These are phyloP conservation scores for Tylopilus subfusipes DNA, from an alignment of 768 basidiomycete genomes.

Conservation along the genomic window DNA sequence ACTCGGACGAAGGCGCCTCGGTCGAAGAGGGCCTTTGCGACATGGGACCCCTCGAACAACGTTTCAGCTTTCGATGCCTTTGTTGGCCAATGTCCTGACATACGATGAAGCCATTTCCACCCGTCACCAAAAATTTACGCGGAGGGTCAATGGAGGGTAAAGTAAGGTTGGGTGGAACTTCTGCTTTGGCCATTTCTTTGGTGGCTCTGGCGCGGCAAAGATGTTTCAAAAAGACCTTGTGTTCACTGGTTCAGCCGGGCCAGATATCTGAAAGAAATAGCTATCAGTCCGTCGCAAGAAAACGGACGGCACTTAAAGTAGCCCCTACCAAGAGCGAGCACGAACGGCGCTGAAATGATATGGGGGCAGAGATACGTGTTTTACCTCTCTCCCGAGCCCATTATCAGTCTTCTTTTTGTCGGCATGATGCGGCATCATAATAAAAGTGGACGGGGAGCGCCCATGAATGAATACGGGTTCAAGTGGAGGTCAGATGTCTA, in stretches of 20 bases:
- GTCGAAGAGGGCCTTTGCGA: slow-evolving; percentile 39
- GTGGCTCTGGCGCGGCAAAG: background rate
- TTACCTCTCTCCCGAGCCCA: background rate
- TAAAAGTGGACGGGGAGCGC: background rate
- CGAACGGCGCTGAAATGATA: background rate
- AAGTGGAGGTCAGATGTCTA: background rate
- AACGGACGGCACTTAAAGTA: background rate
- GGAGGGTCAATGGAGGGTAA: background rate
- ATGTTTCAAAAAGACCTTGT: background rate
- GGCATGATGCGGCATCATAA: background rate
- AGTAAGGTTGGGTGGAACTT: background rate
- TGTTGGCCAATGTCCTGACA: slow-evolving; percentile 8
- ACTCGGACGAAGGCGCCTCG: slow-evolving; percentile 39
- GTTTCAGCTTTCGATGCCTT: background rate
- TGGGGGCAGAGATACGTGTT: background rate
- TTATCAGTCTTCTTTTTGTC: background rate
- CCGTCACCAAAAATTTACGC: slow-evolving; percentile 40
- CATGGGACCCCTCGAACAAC: slow-evolving; percentile 45
- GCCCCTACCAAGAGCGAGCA: background rate
- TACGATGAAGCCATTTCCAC: slow-evolving; percentile 56
- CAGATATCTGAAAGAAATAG: background rate
- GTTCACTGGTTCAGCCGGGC: background rate
- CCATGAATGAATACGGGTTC: background rate
- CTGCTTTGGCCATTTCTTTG: slow-evolving; percentile 1
- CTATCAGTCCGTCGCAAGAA: background rate